phyloP scores from a whole-genome alignment of 495 filamentous ascomycete genomes.

The Penicillium lividum region DNA sequence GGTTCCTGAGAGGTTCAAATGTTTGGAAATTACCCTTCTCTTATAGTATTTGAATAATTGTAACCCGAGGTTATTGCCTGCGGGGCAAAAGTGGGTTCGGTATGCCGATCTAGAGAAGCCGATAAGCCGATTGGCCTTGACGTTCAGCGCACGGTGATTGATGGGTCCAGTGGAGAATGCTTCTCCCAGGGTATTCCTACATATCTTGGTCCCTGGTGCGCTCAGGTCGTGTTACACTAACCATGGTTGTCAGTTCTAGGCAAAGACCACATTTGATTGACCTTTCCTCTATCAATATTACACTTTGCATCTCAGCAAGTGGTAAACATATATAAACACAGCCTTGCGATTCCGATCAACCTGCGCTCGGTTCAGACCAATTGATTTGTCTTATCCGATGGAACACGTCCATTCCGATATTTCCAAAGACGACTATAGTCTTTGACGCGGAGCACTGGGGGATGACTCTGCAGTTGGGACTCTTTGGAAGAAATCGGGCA shows the following conservation, averaged over 20 bases:
- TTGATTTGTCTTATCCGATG: slow-evolving; percentile 19
- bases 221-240: slow-evolving; percentile 2
- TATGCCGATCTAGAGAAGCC: slow-evolving; percentile 35
- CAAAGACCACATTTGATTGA: not conserved
- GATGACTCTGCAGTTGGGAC: not conserved
- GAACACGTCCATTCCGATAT: slow-evolving; percentile 69
- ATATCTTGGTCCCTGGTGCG: not conserved
- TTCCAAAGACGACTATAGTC: slow-evolving; percentile 73
- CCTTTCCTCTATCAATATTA: not conserved
- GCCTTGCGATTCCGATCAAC: not conserved
- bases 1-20: not conserved
- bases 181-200: not conserved
- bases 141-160: not conserved
- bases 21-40: slow-evolving; percentile 8
- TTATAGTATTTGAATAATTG: slow-evolving; percentile 5
- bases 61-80: slow-evolving; percentile 26
- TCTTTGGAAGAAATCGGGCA: slow-evolving; percentile 7
- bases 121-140: slow-evolving; percentile 28
- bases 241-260: not conserved
- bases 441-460: slow-evolving; percentile 51
- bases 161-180: not conserved
- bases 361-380: not conserved
- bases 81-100: slow-evolving; percentile 30
- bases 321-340: not conserved
- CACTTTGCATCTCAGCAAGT: not conserved